Conservation (phyloP, 331 rosid genomes). For the Prunus yedoensis region DNA sequence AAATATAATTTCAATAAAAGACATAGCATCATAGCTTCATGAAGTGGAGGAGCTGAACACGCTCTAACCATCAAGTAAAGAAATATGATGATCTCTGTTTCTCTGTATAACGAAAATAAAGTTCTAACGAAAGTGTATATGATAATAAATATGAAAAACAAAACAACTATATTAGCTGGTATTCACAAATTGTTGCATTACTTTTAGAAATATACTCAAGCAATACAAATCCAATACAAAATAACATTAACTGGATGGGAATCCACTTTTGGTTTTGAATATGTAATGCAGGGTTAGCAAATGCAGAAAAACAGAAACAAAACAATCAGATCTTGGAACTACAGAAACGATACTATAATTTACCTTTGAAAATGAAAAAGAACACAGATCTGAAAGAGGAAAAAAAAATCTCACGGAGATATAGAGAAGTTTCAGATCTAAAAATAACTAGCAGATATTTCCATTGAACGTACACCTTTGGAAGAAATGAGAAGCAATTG, state of each 20-base stretch:
- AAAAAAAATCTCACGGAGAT: not conserved
- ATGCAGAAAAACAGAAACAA: not conserved
- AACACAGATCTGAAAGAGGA: not conserved
- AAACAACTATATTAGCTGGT: not conserved
- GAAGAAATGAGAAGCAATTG: constrained; percentile 10
- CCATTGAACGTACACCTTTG: constrained; percentile 9
- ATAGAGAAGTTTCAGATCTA: not conserved
- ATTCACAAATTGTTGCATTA: not conserved
- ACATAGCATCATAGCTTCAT: not conserved
- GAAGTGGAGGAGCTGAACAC: not conserved
- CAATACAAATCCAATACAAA: not conserved
- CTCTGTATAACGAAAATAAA: too few species aligned
- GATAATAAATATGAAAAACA: too few species aligned
- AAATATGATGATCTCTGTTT: too few species aligned
- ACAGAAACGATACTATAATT: not conserved
- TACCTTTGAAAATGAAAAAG: not conserved
- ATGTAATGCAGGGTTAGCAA: not conserved
- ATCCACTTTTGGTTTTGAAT: too few species aligned
- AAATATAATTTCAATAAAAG: too few species aligned
- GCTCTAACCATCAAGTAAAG: too few species aligned
- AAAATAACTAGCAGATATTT: not conserved
- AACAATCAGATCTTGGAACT: not conserved
- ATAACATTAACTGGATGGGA: not conserved
- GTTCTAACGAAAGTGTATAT: too few species aligned
- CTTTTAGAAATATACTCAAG: not conserved